Evolutionary conservation across 1,284 basidiomycete genomes (phyloP).

Genomic region (Fomitopsis schrenkii): DNA sequence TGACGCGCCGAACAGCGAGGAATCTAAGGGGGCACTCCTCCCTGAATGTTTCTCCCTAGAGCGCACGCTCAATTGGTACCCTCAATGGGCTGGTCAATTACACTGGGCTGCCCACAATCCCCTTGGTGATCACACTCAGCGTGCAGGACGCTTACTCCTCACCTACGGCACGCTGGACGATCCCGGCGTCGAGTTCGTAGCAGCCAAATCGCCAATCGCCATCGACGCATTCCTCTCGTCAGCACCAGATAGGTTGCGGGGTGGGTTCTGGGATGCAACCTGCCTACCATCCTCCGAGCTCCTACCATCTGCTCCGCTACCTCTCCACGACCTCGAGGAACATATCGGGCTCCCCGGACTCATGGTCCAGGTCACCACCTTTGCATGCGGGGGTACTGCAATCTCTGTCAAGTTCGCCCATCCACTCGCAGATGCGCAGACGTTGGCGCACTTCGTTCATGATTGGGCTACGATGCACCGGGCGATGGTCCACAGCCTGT

Average conservation of each 20-base stretch:
- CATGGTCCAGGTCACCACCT: slow-evolving; percentile 33
- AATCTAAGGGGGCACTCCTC: slow-evolving; percentile 7
- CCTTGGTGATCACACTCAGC: slow-evolving; percentile 24
- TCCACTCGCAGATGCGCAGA: slow-evolving; percentile 35
- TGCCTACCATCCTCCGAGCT: slow-evolving; percentile 16
- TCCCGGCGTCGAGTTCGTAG: slow-evolving; percentile 35
- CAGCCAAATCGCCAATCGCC: slow-evolving; percentile 17
- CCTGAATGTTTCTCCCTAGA: slow-evolving; percentile 19
- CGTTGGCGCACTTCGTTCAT: slow-evolving; percentile 32
- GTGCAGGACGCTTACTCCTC: slow-evolving; percentile 32
- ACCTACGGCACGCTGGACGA: slow-evolving; percentile 29
- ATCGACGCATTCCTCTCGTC: slow-evolving; percentile 24
- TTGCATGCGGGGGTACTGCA: slow-evolving; percentile 18
- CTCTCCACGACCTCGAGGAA: slow-evolving; percentile 21
- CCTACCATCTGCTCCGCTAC: slow-evolving; percentile 21
- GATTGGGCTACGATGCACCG: slow-evolving; percentile 35
- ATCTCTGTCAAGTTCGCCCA: slow-evolving; percentile 34
- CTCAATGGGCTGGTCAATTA: slow-evolving; percentile 37
- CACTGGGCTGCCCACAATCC: slow-evolving; percentile 25
- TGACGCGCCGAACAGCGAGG: slow-evolving; percentile 9
- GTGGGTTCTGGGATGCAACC: slow-evolving; percentile 16
- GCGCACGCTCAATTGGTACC: slow-evolving; percentile 31
- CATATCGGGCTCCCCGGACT: slow-evolving; percentile 25
- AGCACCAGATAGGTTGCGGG: slow-evolving; percentile 10
- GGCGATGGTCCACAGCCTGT: slow-evolving; percentile 1